Base-by-base conservation (phyloP, 805 yeast genomes). In the Kregervanrija pseudodelftensis region DNA sequence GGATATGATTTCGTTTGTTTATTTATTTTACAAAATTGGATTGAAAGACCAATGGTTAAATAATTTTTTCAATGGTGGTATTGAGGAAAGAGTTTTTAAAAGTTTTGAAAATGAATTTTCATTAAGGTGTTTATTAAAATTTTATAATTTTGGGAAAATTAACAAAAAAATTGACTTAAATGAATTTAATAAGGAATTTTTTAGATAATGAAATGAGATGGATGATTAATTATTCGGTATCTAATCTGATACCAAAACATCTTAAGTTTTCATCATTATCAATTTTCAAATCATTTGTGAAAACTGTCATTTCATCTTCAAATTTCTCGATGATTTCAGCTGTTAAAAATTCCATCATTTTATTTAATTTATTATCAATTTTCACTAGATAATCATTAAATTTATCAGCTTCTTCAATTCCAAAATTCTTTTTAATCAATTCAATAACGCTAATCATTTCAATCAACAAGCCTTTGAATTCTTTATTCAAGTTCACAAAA, bases 1-100 rank as follows among this genome's bases (percentile, higher is more conserved):
- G 97, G 96, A 90, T 52, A 69, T 93, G 39, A 85, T 91, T 4
- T 87, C 96, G 0, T 81, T 86, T 48, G 89, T 91, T 2, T 91
- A 85, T 56, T 60, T 93, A 28, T 80, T 88, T 57, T 77, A 86
- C 54, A 77, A 79, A 53, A 68, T 89, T 34, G 77, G 80, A 13
- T 62, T 91, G 40, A 74, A 80, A 48, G 99, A 91, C 59, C 82
- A 81, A 49, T 91, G 98, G 98, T 72, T 91, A 30, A 81, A 80
- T n/a, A 95, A 95, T 0, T 75, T 77, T 50, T 95, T 88, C 56
- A 54, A 80, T 12, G 74, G 77, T 47, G 95, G 88, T 59, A 68
- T 85, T 17, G 83, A 84, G 30, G 80, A 79, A 14, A 90, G 87
- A 50, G 68, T 86, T 45, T 79, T 77, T 44, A 83, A 82, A 52